Base-by-base conservation (phyloP, 2,329 filamentous ascomycete species). In the Knoxdaviesia proteae region DNA sequence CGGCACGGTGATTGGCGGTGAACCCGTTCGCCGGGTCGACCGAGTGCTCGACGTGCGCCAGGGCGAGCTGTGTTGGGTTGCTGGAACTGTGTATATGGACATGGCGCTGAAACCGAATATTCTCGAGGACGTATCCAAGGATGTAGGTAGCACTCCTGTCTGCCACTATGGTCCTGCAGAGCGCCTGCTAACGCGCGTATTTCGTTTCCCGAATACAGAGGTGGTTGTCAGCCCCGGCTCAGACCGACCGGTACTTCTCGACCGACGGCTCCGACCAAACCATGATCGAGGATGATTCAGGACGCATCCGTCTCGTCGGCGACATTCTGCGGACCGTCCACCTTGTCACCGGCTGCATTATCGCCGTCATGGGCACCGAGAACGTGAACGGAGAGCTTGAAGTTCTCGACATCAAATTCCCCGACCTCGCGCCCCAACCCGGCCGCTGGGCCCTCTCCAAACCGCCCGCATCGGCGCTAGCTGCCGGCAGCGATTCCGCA, bases 61-160 rank as follows among this genome's bases (percentile, higher is more conserved):
- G 63, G 90, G 90, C 48, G 78, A 94, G 61, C 65, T 96, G 34
- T 96, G 88, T 62, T 98, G 88, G 86, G 81, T 98, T 10, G 71
- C 79, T 0, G 90, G 92, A 10, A 98, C 90, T 0, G 76, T 96
- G 33, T 98, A 93, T 58, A 93, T 96, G 80, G 84, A 96, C 49
- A 87, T 98, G 84, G 74, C 82, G 3, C 60, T 94, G 53, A 98
- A 98, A 62, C 90, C 92, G 1, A 93, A 92, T 54, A 88, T 98
- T 56, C 64, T 98, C 34, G 87, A 94, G 46, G 90, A 98, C 52
- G 82, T 98, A 37, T 80, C 83, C 36, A 93, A 92, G 60, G 88
- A 94, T 59, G 83, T 87, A 61, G 48, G 71, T 61, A 8, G 7
- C 29, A 49, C 71, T 58, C 10, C 6, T 20, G 33, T 4, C 7